Base-by-base conservation (phyloP, 805 yeast genomes). In the Yarrowia yakushimensis region DNA sequence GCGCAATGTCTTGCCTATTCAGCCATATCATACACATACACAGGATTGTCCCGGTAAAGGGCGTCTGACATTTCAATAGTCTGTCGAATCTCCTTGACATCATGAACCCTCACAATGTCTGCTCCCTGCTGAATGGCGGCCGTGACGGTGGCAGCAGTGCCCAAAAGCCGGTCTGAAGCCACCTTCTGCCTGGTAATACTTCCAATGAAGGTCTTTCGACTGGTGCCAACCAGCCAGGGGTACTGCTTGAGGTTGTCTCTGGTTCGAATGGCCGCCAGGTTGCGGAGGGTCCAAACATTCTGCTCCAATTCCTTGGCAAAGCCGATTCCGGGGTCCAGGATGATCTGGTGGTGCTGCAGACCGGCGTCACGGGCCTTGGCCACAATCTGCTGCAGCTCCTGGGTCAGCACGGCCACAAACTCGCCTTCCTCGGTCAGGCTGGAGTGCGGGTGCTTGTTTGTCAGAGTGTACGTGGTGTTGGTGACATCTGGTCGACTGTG, bases 281-380 rank as follows among this genome's bases (percentile, higher is more conserved):
- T 66, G 18, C 83, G 80, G 28, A 94, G 79, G 0, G 90, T 68
- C 22, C 79, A 79, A 31, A 92, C 67, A 72, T 92, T 93, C 69
- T 92, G 96, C 8, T 71, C 67, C n/a, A 80, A 68, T 60, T 79
- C 81, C 72, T 94, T 94, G n/a, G 98, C 97, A 74, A 94, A 94
- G 1, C 99, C 99, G 42, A 94, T 75, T 1, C 99, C 99, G 0
- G 99, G 99, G 71, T 94, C 99, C 4, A 91, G 69, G 17, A 94
- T 84, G 3, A 94, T 77, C 74, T 94, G 98, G 97, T 97, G 94
- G 73, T 93, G 84, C 64, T 80, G 78, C 1, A 93, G 83, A 4
- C 97, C 97, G 0, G 72, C 75, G 0, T 67, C 68, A 45, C 82
- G 74, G 12, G 96, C 96, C 62, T 76, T 78, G 0, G 72, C 67